phyloP scores from a whole-genome alignment of 257 asterid genomes.

The Fraxinus quadrangulata region DNA sequence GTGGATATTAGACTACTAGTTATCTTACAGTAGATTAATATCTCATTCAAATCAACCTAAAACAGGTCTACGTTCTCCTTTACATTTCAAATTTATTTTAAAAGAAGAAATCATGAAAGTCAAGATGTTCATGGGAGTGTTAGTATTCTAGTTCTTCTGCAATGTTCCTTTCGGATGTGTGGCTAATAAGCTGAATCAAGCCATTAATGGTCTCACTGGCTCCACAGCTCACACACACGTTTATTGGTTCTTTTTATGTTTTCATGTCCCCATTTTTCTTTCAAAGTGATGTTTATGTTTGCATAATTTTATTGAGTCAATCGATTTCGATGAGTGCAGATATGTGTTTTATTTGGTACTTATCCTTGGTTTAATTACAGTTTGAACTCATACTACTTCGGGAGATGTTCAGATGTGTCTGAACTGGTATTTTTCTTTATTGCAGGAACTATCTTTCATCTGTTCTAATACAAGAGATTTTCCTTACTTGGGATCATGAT shows the following conservation, averaged over 20 bases:
- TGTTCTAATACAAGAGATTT: slow-evolving; percentile 94
- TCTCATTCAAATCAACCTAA: slow-evolving; percentile 5
- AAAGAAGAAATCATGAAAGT: not conserved
- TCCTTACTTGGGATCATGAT: slow-evolving; percentile 99
- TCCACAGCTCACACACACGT: not conserved
- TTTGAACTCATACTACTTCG: slow-evolving; percentile 12
- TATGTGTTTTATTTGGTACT: slow-evolving; percentile 15
- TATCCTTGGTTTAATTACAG: slow-evolving; percentile 9
- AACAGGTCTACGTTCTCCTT: not conserved
- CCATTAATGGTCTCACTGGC: slow-evolving; percentile 3
- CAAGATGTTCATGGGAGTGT: not conserved
- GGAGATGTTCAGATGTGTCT: slow-evolving; percentile 18
- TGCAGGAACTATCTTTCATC: slow-evolving; percentile 93
- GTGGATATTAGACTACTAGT: not conserved
- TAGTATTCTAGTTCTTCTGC: not conserved
- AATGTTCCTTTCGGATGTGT: not conserved
- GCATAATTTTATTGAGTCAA: not conserved
- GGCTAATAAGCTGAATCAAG: slow-evolving; percentile 3
- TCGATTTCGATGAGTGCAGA: slow-evolving; percentile 1
- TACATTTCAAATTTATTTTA: slow-evolving; percentile 17
- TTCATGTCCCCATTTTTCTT: not conserved
- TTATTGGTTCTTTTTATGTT: not conserved
- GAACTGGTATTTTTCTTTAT: slow-evolving; percentile 26
- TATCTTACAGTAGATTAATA: not conserved
- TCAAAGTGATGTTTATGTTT: not conserved